These are phyloP conservation scores for Kregervanrija delftensis DNA, from an alignment of 805 yeast genomes.

Conservation along the genomic window DNA sequence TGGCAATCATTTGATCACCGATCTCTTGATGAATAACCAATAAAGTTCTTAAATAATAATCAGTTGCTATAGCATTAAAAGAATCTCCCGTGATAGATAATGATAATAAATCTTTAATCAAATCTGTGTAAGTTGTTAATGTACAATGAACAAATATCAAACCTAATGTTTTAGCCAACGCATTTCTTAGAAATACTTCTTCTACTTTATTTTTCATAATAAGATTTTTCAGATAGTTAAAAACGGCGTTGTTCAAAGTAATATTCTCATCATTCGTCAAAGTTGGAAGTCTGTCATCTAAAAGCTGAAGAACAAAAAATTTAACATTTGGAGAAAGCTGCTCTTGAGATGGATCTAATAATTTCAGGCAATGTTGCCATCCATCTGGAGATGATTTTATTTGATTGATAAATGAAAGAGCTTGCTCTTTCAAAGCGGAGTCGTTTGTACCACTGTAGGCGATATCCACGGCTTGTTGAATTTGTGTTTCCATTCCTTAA, in stretches of 20 bases:
- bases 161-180: slow-evolving; percentile 49
- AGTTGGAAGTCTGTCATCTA: slow-evolving; percentile 47
- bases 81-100: slow-evolving; percentile 26
- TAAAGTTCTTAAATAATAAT: slow-evolving; percentile 69
- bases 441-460: slow-evolving; percentile 63
- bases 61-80: slow-evolving; percentile 43
- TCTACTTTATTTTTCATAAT: slow-evolving; percentile 24
- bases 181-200: slow-evolving; percentile 44
- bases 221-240: slow-evolving; percentile 34
- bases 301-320: slow-evolving; percentile 65
- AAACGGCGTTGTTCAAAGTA: slow-evolving; percentile 40
- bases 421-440: slow-evolving; percentile 52
- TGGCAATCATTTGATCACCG: slow-evolving; percentile 80
- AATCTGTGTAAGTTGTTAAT: slow-evolving; percentile 40
- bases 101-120: slow-evolving; percentile 42
- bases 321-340: slow-evolving; percentile 43
- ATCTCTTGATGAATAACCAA: slow-evolving; percentile 80
- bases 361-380: slow-evolving; percentile 46
- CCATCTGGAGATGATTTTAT: slow-evolving; percentile 49
- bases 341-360: slow-evolving; percentile 22
- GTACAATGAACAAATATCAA: slow-evolving; percentile 44
- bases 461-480: slow-evolving; percentile 81
- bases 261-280: slow-evolving; percentile 40
- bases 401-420: slow-evolving; percentile 45
- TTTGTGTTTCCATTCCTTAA: slow-evolving; percentile 41